Conservation (phyloP, 352 stramenopile genomes). For the Thraustochytrium striatum region DNA sequence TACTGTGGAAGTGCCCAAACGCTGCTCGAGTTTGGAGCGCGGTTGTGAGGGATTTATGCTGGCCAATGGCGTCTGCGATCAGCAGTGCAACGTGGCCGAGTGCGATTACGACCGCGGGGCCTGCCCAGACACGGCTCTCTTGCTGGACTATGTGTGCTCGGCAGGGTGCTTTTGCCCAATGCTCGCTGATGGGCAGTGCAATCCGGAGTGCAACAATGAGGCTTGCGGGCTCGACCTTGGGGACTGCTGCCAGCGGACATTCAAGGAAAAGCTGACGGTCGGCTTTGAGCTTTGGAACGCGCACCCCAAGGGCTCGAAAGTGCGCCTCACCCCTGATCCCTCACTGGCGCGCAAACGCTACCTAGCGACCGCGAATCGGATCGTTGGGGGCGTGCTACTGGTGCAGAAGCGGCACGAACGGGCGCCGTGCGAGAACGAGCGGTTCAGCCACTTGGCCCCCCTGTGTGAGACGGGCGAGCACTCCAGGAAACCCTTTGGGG, state of each 20-base stretch:
- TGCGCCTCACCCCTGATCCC: conserved; percentile 17
- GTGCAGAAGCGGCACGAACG: conserved; percentile 4
- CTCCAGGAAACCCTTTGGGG: conserved; percentile 1
- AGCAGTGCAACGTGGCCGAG: conserved; percentile 22
- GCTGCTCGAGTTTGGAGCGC: neutral
- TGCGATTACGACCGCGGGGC: conserved; percentile 4
- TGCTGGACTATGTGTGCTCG: conserved; percentile 21
- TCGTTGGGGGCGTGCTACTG: conserved; percentile 25
- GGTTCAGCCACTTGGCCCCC: neutral
- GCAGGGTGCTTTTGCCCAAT: conserved; percentile 18
- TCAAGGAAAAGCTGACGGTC: neutral
- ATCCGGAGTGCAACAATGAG: conserved; percentile 9
- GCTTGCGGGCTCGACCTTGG: conserved; percentile 24
- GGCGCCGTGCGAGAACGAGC: neutral
- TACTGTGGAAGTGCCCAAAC: no score
- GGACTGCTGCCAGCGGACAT: conserved; percentile 32
- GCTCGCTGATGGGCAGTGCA: neutral
- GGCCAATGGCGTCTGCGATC: conserved; percentile 19
- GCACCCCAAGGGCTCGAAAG: neutral
- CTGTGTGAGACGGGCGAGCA: neutral
- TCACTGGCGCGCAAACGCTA: conserved; percentile 7
- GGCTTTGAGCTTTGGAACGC: conserved; percentile 26
- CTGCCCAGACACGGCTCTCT: conserved; percentile 7
- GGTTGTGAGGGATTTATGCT: neutral
- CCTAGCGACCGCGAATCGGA: conserved; percentile 2